These are phyloP conservation scores for Pythium monospermum DNA, from an alignment of 352 stramenopile species.

Conservation along the genomic window DNA sequence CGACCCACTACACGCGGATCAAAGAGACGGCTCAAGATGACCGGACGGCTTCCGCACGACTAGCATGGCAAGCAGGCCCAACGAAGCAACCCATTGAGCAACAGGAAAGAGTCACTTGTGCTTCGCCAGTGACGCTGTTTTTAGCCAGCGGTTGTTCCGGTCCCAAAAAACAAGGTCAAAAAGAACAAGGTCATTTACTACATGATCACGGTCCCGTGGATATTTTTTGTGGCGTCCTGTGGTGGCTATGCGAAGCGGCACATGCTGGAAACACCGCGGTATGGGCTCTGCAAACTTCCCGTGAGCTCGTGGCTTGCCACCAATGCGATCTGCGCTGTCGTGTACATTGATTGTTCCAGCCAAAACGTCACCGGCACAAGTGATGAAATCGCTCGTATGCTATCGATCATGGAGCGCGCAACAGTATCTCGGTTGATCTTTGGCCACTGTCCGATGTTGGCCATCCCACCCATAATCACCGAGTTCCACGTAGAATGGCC, in stretches of 20 bases:
- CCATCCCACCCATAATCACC: slow-evolving; percentile 5
- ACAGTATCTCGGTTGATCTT: slow-evolving; percentile 5
- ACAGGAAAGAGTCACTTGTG: too few species aligned
- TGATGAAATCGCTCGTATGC: too few species aligned
- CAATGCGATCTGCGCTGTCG: slow-evolving; percentile 8
- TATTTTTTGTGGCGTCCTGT: not conserved
- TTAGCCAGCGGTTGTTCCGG: too few species aligned
- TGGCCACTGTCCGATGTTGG: slow-evolving; percentile 14
- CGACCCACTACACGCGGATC: not conserved
- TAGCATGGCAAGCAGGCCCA: too few species aligned
- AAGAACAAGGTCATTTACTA: too few species aligned
- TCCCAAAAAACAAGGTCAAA: too few species aligned
- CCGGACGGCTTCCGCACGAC: too few species aligned
- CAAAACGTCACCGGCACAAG: not conserved
- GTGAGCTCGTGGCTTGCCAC: slow-evolving; percentile 11
- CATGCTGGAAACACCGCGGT: too few species aligned
- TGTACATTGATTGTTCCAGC: slow-evolving; percentile 16
- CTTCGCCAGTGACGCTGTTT: too few species aligned
- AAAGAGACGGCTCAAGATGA: too few species aligned
- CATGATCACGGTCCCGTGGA: not conserved
- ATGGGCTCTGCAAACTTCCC: not conserved
- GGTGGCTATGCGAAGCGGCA: not conserved
- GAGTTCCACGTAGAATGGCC: slow-evolving; percentile 5
- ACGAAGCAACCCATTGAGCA: too few species aligned
- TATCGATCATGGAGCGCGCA: slow-evolving; percentile 1